Evolutionary conservation across 2,329 filamentous ascomycete genomes (phyloP).

Genomic region (Cladosporium oxysporum): DNA sequence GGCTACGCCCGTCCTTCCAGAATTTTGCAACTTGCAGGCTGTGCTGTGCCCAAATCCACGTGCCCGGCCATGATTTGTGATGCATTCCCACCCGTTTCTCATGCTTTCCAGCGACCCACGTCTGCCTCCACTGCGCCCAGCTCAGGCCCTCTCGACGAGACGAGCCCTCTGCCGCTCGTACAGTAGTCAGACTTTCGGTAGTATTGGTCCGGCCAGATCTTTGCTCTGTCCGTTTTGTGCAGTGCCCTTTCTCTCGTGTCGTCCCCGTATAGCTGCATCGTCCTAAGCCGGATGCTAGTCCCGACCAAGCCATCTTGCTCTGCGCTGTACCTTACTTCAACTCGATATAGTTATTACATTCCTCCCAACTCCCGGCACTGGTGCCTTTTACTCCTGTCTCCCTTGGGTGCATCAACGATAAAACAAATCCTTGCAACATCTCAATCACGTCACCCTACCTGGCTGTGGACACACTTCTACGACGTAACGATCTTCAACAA

Average conservation of each 20-base stretch:
- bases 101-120: not conserved
- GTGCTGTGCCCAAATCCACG: not conserved
- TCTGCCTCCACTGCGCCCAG: not conserved
- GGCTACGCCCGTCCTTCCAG: not conserved
- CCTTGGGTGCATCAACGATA: not conserved
- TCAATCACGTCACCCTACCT: not conserved
- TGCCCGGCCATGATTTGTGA: not conserved
- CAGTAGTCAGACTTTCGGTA: slow-evolving; percentile 4
- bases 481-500: not conserved
- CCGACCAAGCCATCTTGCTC: slow-evolving; percentile 11
- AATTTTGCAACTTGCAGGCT: not conserved
- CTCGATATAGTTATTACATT: slow-evolving; percentile 1
- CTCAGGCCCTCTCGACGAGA: not conserved
- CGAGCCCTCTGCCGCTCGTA: slow-evolving; percentile 8
- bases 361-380: slow-evolving; percentile 1
- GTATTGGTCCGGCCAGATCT: not conserved
- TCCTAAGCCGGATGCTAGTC: slow-evolving; percentile 8
- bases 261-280: slow-evolving; percentile 8
- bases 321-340: slow-evolving; percentile 1
- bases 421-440: not conserved
- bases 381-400: not conserved
- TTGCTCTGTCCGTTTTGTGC: not conserved
- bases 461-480: not conserved
- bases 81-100: not conserved
- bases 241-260: not conserved